These are phyloP conservation scores for Trametes pubescens DNA, from an alignment of 1,284 basidiomycete genomes.

Conservation along the genomic window DNA sequence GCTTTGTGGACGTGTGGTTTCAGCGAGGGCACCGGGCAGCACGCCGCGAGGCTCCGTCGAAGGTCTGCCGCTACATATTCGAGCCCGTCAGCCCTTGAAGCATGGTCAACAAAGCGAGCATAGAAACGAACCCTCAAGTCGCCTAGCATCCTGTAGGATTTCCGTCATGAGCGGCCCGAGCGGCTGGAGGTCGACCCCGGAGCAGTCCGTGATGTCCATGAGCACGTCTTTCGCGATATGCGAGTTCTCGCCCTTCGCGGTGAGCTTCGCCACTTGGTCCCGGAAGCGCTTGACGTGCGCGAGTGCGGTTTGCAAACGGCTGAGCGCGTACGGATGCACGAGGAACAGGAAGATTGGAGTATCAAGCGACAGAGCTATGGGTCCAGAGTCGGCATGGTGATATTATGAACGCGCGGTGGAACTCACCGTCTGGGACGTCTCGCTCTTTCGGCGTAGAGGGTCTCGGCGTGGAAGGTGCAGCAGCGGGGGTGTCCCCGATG, in stretches of 20 bases:
- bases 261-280: constrained; percentile 55
- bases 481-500: constrained; percentile 39
- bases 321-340: constrained; percentile 65
- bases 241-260: constrained; percentile 63
- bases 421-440: constrained; percentile 17
- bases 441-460: constrained; percentile 9
- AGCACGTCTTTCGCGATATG: constrained; percentile 69
- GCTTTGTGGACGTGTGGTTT: constrained; percentile 50
- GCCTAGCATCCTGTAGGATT: constrained; percentile 42
- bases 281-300: constrained; percentile 66
- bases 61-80: constrained; percentile 53
- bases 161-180: constrained; percentile 56
- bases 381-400: not conserved
- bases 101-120: not conserved
- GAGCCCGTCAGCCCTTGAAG: not conserved
- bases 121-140: constrained; percentile 35
- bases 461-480: constrained; percentile 8
- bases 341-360: constrained; percentile 60
- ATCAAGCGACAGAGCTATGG: constrained; percentile 27
- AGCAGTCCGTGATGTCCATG: constrained; percentile 66
- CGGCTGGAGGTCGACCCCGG: constrained; percentile 64
- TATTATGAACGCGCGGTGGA: not conserved
- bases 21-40: constrained; percentile 58
- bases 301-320: constrained; percentile 56
- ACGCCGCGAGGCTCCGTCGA: constrained; percentile 60